phyloP scores from a whole-genome alignment of 306 rosid genomes.

The Fragaria iinumae region DNA sequence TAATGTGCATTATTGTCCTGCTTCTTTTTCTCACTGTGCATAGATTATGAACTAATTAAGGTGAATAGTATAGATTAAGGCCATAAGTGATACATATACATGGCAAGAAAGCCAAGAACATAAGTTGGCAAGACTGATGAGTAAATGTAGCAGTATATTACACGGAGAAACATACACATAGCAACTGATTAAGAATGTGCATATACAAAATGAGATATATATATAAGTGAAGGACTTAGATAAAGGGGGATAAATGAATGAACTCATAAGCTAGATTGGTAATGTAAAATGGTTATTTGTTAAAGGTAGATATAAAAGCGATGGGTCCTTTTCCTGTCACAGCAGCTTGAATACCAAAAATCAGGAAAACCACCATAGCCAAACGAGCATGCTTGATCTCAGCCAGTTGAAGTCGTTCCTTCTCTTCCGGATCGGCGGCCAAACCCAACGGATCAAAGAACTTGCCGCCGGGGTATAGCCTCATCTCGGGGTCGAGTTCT shows the following conservation, averaged over 20 bases:
- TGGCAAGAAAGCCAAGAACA: no score
- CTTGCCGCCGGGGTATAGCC: constrained; percentile 75
- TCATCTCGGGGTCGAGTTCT: constrained; percentile 73
- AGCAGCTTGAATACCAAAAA: constrained; percentile 77
- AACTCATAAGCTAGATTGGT: constrained; percentile 5
- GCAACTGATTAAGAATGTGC: neutral
- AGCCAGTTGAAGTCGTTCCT: constrained; percentile 68
- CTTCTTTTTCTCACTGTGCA: neutral
- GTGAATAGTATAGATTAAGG: neutral
- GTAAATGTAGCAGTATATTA: neutral
- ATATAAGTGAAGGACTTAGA: neutral
- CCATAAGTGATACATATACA: neutral
- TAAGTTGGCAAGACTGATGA: no score
- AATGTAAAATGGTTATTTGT: constrained; percentile 35
- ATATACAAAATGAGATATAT: neutral
- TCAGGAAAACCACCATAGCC: constrained; percentile 76
- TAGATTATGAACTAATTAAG: neutral
- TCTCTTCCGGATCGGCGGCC: constrained; percentile 58
- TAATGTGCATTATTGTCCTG: neutral
- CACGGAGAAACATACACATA: neutral
- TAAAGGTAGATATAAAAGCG: constrained; percentile 64
- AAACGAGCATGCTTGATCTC: constrained; percentile 78
- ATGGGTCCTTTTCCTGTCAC: constrained; percentile 76
- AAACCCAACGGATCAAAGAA: constrained; percentile 76
- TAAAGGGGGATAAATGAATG: neutral